Evolutionary conservation across 371 early-diverging fungal species (phyloP), one percentile per base, ranked within the genome.

Genomic region (Mucor sp.): DNA sequence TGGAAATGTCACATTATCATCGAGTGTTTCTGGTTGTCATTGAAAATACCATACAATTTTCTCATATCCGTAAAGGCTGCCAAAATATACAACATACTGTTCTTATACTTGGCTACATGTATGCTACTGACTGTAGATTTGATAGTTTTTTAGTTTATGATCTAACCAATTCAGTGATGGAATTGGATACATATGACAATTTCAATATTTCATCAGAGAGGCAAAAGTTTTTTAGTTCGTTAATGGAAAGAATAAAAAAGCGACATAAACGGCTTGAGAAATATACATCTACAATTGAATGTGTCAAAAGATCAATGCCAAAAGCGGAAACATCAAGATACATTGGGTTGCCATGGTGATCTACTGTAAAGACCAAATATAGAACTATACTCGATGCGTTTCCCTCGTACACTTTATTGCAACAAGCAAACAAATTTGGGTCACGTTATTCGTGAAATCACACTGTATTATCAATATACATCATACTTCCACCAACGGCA

Each of bases 121-220:
- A 37, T 14, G 8, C 50, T 19, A 50, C 50, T 50, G 50, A 50
- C 50, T 50, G 25, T 50, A 25, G 50, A 25, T 50, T 50, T 50
- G 12, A 11, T 25, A 12, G 23, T 37, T 37, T 37, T 48, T 56
- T 56, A 56, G 57, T 32, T 56, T 56, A 56, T 56, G 57, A 32
- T 56, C 57, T 56, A 56, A 56, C 57, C 32, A 56, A n/a, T 50
- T 50, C 50, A 50, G 50, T 44, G 44, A 7, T 44, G 44, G 44
- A 53, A 27, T 53, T 53, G 5, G 23, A 53, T 53, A 56, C 57
- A 30, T 30, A 50, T 50, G 50, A 50, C 50, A 50, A 50, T 50
- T 50, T 12, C 50, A 12, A 21, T 23, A 25, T 19, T 44, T 21
- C 50, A 50, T 50, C 8, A 50, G 23, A 50, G 12, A 37, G 37